Percentiles rank a stretch among this genome's conserved stretches.
phyloP scores from a whole-genome alignment of 768 basidiomycete genomes.

The Coprinopsis sp. region DNA sequence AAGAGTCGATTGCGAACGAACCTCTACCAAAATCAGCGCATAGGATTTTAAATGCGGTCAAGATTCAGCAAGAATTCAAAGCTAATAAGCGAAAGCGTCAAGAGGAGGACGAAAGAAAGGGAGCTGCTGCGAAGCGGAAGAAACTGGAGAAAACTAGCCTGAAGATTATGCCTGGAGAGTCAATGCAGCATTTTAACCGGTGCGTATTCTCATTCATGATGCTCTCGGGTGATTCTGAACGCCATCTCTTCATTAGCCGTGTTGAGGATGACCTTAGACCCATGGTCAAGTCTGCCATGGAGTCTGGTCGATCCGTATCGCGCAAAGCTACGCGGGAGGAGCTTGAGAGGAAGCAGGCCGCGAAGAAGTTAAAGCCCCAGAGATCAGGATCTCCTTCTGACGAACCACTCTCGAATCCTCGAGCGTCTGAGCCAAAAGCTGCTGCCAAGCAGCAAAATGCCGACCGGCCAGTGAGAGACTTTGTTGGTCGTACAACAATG shows the following conservation, averaged over 20 bases:
- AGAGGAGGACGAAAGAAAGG: slow-evolving; percentile 22
- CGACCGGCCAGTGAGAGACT: slow-evolving; percentile 40
- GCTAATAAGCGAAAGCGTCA: slow-evolving; percentile 40
- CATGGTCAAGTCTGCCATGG: slow-evolving; percentile 55
- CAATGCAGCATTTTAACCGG: slow-evolving; percentile 74
- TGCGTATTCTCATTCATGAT: slow-evolving; percentile 19
- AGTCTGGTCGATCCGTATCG: slow-evolving; percentile 46
- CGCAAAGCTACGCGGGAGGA: slow-evolving; percentile 42
- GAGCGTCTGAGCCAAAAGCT: slow-evolving; percentile 10
- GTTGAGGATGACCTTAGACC: slow-evolving; percentile 72
- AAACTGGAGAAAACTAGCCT: slow-evolving; percentile 28
- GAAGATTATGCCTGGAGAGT: slow-evolving; percentile 61
- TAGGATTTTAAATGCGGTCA: slow-evolving; percentile 60
- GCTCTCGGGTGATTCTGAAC: background rate
- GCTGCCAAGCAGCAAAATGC: slow-evolving; percentile 13
- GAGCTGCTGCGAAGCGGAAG: slow-evolving; percentile 27
- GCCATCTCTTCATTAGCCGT: slow-evolving; percentile 39
- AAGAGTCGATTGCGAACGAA: slow-evolving; percentile 44
- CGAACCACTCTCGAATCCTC: slow-evolving; percentile 4
- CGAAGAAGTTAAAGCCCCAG: slow-evolving; percentile 15
- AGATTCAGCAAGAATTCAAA: slow-evolving; percentile 52
- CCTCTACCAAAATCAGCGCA: slow-evolving; percentile 64
- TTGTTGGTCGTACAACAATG: slow-evolving; percentile 39
- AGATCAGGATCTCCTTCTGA: slow-evolving; percentile 4
- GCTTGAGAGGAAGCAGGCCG: slow-evolving; percentile 22